These are phyloP conservation scores for Boletus fagicola DNA, from an alignment of 768 basidiomycete species.

Conservation along the genomic window DNA sequence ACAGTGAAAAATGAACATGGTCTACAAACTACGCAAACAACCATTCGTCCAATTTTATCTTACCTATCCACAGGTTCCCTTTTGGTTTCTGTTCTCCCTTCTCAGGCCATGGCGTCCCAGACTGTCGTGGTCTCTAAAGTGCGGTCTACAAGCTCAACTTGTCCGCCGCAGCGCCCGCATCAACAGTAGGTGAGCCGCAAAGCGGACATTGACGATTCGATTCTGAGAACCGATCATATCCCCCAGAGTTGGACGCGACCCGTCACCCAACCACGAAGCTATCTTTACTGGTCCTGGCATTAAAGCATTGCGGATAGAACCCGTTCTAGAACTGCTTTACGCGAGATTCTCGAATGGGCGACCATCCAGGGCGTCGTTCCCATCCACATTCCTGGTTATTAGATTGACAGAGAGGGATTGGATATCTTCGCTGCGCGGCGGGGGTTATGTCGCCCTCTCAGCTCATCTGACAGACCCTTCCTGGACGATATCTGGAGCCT, in stretches of 20 bases:
- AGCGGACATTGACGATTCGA: slow-evolving; percentile 19
- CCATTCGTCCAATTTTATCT: slow-evolving; percentile 13
- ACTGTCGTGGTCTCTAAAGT: slow-evolving; percentile 1
- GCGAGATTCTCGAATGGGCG: slow-evolving; percentile 27
- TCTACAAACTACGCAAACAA: slow-evolving; percentile 13
- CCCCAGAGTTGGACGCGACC: slow-evolving; percentile 1
- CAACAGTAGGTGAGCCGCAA: slow-evolving; percentile 19
- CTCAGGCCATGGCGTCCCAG: slow-evolving; percentile 12
- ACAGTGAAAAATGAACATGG: slow-evolving; percentile 10
- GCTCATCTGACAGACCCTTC: slow-evolving; percentile 35
- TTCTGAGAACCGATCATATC: slow-evolving; percentile 1
- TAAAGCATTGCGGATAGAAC: slow-evolving; percentile 22
- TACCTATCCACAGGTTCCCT: slow-evolving; percentile 4
- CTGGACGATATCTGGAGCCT: slow-evolving; percentile 39
- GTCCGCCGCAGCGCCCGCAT: slow-evolving; percentile 8
- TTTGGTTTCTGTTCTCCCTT: slow-evolving; percentile 15
- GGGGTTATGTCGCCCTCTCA: slow-evolving; percentile 19
- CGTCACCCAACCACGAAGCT: slow-evolving; percentile 3
- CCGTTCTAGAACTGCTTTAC: slow-evolving; percentile 20
- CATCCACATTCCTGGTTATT: slow-evolving; percentile 23
- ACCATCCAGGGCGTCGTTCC: slow-evolving; percentile 21
- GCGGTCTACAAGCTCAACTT: slow-evolving; percentile 2
- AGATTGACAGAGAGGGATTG: slow-evolving; percentile 18
- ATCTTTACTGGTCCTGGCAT: slow-evolving; percentile 12
- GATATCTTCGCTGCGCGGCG: slow-evolving; percentile 19